Evolutionary conservation across 441 rosid genomes (phyloP).

Genomic region (Theobroma grandiflorum): DNA sequence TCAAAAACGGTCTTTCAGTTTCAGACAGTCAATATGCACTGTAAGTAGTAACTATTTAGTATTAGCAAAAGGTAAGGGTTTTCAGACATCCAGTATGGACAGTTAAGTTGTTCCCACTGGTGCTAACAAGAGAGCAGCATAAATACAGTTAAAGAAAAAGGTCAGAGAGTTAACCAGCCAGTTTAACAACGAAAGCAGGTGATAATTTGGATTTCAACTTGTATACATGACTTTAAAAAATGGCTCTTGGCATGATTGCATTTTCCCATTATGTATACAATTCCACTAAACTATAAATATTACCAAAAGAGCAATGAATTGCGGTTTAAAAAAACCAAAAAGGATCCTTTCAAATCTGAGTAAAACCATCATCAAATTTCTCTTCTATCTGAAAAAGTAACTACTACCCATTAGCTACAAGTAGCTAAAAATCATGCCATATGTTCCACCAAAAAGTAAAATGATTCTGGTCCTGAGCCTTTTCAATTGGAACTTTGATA

Average conservation of each 20-base stretch:
- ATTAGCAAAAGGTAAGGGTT: neutral
- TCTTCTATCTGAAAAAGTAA: neutral
- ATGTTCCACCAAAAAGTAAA: neutral
- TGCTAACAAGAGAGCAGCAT: neutral
- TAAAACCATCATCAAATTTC: no score
- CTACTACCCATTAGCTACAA: neutral
- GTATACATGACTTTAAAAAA: neutral
- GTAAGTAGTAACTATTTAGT: neutral
- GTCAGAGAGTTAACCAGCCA: neutral
- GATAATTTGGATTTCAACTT: conserved; percentile 1
- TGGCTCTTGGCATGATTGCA: neutral
- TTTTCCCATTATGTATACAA: neutral
- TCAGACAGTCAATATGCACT: neutral
- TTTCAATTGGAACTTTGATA: neutral
- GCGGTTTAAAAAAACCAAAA: neutral
- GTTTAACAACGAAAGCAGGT: neutral
- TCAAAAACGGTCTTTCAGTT: neutral
- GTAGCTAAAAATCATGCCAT: neutral
- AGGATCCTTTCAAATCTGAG: neutral
- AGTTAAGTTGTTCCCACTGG: neutral
- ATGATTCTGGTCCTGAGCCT: neutral
- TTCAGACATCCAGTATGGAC: neutral
- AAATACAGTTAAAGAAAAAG: neutral
- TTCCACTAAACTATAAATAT: neutral
- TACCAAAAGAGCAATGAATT: neutral